Conservation (phyloP, 495 filamentous ascomycete genomes). For the Platismatia glauca region DNA sequence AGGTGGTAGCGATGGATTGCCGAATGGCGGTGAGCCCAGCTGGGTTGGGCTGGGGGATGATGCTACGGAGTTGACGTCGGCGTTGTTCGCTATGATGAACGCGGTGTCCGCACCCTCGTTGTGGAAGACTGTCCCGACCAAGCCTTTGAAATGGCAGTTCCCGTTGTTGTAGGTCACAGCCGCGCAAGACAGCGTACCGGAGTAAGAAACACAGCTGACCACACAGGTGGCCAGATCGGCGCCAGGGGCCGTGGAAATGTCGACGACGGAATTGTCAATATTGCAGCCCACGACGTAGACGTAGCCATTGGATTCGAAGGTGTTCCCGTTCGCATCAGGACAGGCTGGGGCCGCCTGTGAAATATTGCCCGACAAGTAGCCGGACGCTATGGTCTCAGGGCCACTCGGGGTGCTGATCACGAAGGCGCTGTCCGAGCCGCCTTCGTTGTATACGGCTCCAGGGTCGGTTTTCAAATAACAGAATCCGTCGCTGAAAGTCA, state of each 20-base stretch:
- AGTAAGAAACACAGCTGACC: not conserved
- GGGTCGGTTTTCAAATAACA: not conserved
- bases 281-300: not conserved
- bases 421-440: not conserved
- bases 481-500: not conserved
- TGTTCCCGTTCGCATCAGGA: not conserved
- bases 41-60: not conserved
- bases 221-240: constrained; percentile 1
- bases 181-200: not conserved
- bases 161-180: not conserved
- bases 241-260: not conserved
- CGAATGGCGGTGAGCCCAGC: not conserved
- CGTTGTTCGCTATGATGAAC: not conserved
- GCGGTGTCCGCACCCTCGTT: not conserved
- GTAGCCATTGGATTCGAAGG: not conserved
- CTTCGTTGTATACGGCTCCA: not conserved
- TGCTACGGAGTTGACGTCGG: not conserved
- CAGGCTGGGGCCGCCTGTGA: not conserved
- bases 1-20: not conserved
- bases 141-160: not conserved
- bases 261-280: not conserved
- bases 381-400: not conserved
- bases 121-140: not conserved
- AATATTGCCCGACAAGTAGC: not conserved
- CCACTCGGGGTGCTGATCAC: not conserved